These are phyloP conservation scores for Candida krabiensis DNA, from an alignment of 805 yeast genomes.

Conservation along the genomic window DNA sequence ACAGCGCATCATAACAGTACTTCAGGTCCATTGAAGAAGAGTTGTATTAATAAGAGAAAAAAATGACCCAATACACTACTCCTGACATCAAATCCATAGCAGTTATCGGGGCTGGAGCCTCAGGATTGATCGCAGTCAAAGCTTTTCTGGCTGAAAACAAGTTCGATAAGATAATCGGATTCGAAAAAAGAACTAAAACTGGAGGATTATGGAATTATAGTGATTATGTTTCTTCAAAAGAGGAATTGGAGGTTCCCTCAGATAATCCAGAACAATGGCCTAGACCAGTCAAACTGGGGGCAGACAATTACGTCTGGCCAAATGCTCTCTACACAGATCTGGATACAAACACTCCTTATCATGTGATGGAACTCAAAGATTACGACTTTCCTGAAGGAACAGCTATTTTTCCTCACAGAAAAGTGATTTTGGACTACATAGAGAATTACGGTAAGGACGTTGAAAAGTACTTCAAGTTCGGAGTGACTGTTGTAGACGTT, in stretches of 20 bases:
- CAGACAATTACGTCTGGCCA: constrained; percentile 37
- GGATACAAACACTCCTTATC: constrained; percentile 68
- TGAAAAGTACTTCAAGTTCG: constrained; percentile 39
- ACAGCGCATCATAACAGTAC: too few species aligned
- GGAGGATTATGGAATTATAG: constrained; percentile 84
- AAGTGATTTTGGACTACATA: constrained; percentile 59
- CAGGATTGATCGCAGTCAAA: constrained; percentile 65
- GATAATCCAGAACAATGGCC: constrained; percentile 23
- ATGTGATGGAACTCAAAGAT: constrained; percentile 64
- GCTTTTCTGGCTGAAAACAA: constrained; percentile 55
- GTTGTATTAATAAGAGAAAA: too few species aligned
- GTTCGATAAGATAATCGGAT: constrained; percentile 51
- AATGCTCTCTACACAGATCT: constrained; percentile 62
- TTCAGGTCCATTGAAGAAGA: too few species aligned
- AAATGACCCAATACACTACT: neutral
- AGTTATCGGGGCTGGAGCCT: constrained; percentile 78
- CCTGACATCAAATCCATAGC: constrained; percentile 41
- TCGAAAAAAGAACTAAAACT: constrained; percentile 54
- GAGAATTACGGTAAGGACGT: constrained; percentile 48
- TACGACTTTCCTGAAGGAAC: constrained; percentile 47
- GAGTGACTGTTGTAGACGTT: constrained; percentile 48
- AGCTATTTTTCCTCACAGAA: constrained; percentile 56
- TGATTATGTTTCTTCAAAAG: constrained; percentile 21
- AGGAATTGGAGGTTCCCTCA: constrained; percentile 28
- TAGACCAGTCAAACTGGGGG: constrained; percentile 9